Conservation (phyloP, 345 rosid species). For the Excoecaria cochinchinensis region DNA sequence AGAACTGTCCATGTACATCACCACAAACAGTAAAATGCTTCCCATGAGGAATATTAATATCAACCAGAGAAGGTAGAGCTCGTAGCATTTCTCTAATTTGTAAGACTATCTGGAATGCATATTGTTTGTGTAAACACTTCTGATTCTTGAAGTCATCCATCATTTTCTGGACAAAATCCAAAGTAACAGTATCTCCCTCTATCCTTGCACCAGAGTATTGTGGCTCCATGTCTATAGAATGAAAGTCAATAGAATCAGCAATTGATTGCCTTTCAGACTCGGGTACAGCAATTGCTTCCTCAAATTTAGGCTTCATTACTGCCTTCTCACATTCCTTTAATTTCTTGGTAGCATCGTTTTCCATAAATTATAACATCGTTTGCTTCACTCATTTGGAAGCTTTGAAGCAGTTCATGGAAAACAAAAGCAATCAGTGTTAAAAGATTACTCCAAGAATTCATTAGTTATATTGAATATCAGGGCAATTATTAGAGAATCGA, state of each 20-base stretch:
- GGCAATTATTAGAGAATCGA: no score
- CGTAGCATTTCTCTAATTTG: slow-evolving; percentile 81
- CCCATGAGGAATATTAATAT: slow-evolving; percentile 68
- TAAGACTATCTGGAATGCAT: slow-evolving; percentile 87
- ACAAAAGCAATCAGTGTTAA: no score
- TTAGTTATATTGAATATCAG: no score
- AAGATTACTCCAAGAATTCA: no score
- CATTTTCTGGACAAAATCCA: slow-evolving; percentile 92
- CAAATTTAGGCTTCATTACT: slow-evolving; percentile 88
- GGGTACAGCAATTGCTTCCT: slow-evolving; percentile 90
- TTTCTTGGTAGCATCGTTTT: slow-evolving; percentile 91
- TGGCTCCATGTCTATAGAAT: slow-evolving; percentile 87
- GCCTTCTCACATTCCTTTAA: slow-evolving; percentile 92
- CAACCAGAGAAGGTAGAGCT: slow-evolving; percentile 78
- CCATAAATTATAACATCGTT: no score
- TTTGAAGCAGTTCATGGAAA: no score
- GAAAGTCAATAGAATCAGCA: slow-evolving; percentile 86
- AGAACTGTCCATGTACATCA: slow-evolving; percentile 99
- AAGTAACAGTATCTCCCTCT: slow-evolving; percentile 77
- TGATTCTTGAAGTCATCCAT: slow-evolving; percentile 91
- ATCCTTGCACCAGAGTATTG: slow-evolving; percentile 92
- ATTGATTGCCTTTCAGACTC: slow-evolving; percentile 66
- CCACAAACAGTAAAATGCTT: slow-evolving; percentile 90
- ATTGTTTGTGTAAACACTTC: slow-evolving; percentile 82
- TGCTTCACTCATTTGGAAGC: no score